Conservation (phyloP, 2,329 filamentous ascomycete species). For the Aureobasidium subglaciale region DNA sequence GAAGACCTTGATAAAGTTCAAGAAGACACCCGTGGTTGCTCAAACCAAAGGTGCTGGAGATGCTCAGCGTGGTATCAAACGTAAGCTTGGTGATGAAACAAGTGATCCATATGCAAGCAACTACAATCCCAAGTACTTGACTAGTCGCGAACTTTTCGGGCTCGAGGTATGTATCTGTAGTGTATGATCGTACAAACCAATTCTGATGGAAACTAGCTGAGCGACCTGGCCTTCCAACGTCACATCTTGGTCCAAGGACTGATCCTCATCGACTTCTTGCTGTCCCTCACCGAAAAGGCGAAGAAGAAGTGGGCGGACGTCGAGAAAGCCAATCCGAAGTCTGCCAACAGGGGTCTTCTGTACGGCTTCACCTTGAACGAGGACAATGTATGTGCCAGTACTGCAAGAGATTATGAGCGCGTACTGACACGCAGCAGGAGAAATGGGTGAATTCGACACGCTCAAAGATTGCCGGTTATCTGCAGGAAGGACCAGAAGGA, state of each 20-base stretch:
- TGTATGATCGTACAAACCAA: neutral
- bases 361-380: conserved; percentile 71
- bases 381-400: conserved; percentile 45
- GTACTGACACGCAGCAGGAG: conserved; percentile 44
- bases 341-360: conserved; percentile 76
- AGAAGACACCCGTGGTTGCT: conserved; percentile 58
- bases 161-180: conserved; percentile 64
- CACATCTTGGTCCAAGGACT: conserved; percentile 93
- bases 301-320: conserved; percentile 70
- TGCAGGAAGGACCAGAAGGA: conserved; percentile 73
- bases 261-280: conserved; percentile 88
- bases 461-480: conserved; percentile 69
- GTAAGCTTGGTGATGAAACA: conserved; percentile 50
- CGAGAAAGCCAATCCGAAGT: conserved; percentile 31
- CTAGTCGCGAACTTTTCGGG: conserved; percentile 92
- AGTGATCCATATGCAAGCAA: conserved; percentile 57
- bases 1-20: conserved; percentile 67
- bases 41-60: conserved; percentile 61
- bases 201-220: conserved; percentile 52
- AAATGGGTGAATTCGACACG: conserved; percentile 81
- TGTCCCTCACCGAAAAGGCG: conserved; percentile 76
- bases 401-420: neutral
- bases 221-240: conserved; percentile 86
- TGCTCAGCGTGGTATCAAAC: conserved; percentile 57
- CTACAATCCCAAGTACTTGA: conserved; percentile 97